Percentiles rank a stretch among this genome's conserved stretches.
Conservation (phyloP, 345 rosid genomes). For the Eucalyptus cloeziana region DNA sequence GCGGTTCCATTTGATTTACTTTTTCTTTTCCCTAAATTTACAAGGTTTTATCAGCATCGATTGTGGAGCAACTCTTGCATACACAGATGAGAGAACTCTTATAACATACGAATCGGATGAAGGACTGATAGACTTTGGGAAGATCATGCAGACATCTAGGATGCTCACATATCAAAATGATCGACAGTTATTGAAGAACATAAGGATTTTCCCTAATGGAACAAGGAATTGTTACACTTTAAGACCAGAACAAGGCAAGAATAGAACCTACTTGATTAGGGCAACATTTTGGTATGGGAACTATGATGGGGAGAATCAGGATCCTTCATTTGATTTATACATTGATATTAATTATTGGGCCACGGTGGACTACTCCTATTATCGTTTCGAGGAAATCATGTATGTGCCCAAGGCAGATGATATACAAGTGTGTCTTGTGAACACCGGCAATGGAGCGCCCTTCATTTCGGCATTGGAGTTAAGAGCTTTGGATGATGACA, state of each 20-base stretch:
- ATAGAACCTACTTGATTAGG: background rate
- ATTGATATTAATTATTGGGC: background rate
- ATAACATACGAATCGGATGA: background rate
- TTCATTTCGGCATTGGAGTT: background rate
- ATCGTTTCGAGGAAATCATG: background rate
- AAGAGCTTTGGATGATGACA: background rate
- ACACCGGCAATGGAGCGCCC: background rate
- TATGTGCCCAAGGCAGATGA: background rate
- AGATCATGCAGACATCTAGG: background rate
- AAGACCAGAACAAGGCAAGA: background rate
- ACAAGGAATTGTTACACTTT: background rate
- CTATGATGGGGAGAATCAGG: background rate
- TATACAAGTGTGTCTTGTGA: background rate
- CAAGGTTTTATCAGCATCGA: constrained; percentile 13
- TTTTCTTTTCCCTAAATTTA: background rate
- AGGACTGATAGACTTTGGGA: background rate
- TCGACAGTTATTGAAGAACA: background rate
- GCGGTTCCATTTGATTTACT: background rate
- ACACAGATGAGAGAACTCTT: background rate
- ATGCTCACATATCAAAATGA: background rate
- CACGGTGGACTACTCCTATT: background rate
- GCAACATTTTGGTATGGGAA: background rate
- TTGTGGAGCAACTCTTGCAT: background rate
- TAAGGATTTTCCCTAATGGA: constrained; percentile 6
- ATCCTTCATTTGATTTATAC: background rate